A percentile compares a stretch with the other conserved stretches of the same genome.
Evolutionary conservation across 768 basidiomycete species (phyloP).

Genomic region (Panaeolus papilionaceus): DNA sequence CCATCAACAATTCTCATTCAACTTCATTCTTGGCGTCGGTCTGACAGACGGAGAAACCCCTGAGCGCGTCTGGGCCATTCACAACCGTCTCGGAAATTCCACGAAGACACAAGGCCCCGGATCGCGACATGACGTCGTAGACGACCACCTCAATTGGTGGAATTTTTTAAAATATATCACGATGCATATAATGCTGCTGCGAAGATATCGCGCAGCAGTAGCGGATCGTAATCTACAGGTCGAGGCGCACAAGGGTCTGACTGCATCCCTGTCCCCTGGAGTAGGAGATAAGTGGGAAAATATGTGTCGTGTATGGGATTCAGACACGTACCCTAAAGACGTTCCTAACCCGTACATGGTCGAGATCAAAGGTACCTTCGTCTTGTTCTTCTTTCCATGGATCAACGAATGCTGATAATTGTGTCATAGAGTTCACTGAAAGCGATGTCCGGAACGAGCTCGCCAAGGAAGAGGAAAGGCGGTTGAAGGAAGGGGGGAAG

Average conservation of each 20-base stretch:
- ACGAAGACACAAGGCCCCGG: constrained; percentile 7
- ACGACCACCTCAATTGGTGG: constrained; percentile 29
- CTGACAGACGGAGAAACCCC: neutral
- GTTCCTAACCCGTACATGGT: constrained; percentile 20
- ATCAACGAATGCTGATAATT: neutral
- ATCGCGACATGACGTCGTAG: constrained; percentile 18
- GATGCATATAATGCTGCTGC: constrained; percentile 15
- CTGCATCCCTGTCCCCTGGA: neutral
- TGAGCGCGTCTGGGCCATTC: constrained; percentile 12
- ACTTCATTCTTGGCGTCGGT: constrained; percentile 13
- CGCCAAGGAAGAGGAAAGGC: constrained; percentile 16
- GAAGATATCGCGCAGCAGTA: constrained; percentile 19
- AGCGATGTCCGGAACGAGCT: constrained; percentile 17
- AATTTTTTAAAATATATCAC: constrained; percentile 33
- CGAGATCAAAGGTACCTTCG: neutral
- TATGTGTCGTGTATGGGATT: constrained; percentile 22
- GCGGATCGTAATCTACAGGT: constrained; percentile 21
- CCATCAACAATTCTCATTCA: constrained; percentile 17
- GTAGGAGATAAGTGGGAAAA: constrained; percentile 19
- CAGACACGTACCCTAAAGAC: constrained; percentile 18
- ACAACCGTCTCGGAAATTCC: constrained; percentile 7
- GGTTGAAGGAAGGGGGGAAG: neutral
- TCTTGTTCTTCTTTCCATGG: too few species aligned
- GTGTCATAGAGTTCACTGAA: constrained; percentile 11
- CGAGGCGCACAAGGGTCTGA: constrained; percentile 20